Conservation (phyloP, 495 filamentous ascomycete species). For the Penicillium verhagenii region DNA sequence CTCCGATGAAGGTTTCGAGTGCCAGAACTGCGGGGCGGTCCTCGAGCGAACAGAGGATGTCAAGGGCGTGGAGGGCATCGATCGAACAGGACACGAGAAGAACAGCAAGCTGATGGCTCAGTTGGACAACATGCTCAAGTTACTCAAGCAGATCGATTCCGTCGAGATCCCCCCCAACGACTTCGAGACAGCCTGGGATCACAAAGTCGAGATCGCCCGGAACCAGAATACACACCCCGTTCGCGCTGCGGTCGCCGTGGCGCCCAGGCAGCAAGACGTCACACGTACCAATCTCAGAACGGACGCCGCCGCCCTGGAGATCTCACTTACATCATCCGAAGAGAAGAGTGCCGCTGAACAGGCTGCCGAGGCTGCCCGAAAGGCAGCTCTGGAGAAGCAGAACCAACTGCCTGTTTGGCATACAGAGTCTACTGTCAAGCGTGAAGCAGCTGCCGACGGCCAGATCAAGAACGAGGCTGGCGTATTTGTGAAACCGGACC, state of each 20-base stretch:
- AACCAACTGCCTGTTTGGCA: constrained; percentile 91
- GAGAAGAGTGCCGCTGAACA: constrained; percentile 75
- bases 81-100: constrained; percentile 75
- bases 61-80: constrained; percentile 55
- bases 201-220: constrained; percentile 49
- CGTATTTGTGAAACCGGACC: constrained; percentile 40
- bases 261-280: constrained; percentile 56
- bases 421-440: constrained; percentile 73
- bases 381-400: constrained; percentile 72
- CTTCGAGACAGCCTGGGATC: constrained; percentile 73
- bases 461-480: constrained; percentile 38
- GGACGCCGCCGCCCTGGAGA: constrained; percentile 68
- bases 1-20: constrained; percentile 68
- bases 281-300: constrained; percentile 68
- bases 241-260: constrained; percentile 45
- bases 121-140: constrained; percentile 76
- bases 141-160: constrained; percentile 83
- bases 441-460: constrained; percentile 18
- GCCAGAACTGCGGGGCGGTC: constrained; percentile 72
- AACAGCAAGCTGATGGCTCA: constrained; percentile 84
- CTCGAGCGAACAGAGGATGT: constrained; percentile 65
- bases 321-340: constrained; percentile 71
- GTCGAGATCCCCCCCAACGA: constrained; percentile 80
- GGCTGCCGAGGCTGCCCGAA: constrained; percentile 67
- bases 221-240: constrained; percentile 55